Conservation (phyloP, 305 asterid genomes). For the Fraxinus xanthoxyloides region DNA sequence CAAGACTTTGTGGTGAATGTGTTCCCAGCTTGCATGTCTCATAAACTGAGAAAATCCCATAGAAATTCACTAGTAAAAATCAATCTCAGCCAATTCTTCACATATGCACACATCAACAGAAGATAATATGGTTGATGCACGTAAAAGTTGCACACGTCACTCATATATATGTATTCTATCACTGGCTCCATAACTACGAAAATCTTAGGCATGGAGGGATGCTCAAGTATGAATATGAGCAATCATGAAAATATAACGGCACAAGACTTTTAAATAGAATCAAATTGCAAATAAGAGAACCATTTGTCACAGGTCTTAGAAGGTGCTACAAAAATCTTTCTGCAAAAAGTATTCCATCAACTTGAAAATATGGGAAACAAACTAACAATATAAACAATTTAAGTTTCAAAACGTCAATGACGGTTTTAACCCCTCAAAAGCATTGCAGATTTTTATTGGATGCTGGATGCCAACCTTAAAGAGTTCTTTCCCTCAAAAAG, state of each 20-base stretch:
- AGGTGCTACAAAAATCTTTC: background rate
- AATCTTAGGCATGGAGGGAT: background rate
- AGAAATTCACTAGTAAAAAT: conserved; percentile 8
- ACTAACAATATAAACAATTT: background rate
- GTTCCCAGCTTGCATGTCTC: conserved; percentile 97
- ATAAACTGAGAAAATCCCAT: conserved; percentile 51
- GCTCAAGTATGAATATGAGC: conserved; percentile 6
- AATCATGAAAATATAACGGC: conserved; percentile 8
- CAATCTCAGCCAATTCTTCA: background rate
- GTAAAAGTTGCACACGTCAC: background rate
- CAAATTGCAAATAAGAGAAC: conserved; percentile 16
- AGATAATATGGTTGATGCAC: background rate
- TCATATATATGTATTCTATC: background rate
- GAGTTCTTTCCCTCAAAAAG: background rate
- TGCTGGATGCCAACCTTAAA: background rate
- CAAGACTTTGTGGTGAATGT: conserved; percentile 81
- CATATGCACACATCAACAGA: background rate
- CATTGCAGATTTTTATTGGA: background rate
- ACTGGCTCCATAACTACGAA: background rate
- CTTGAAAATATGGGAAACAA: conserved; percentile 12
- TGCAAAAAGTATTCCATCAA: background rate
- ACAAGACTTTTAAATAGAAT: background rate
- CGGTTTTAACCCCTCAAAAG: background rate
- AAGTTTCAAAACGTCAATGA: background rate
- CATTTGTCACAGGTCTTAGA: conserved; percentile 5